phyloP scores from a whole-genome alignment of 2,329 filamentous ascomycete species.

The Claviceps humidiphila region DNA sequence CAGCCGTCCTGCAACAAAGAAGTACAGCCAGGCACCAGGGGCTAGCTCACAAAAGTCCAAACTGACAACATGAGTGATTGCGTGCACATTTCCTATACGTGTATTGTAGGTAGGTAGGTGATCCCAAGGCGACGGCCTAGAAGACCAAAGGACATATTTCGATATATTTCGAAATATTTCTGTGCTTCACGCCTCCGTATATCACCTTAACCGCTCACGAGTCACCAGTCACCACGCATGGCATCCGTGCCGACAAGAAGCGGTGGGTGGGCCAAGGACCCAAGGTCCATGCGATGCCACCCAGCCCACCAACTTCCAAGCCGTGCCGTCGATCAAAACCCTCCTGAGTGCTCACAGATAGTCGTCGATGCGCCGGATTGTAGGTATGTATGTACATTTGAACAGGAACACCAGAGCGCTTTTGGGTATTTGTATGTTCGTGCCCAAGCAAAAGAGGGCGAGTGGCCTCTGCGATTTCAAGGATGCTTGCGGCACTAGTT shows the following conservation, averaged over 20 bases:
- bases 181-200: too few species aligned
- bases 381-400: too few species aligned
- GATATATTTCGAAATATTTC: too few species aligned
- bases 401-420: neutral
- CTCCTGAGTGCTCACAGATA: too few species aligned
- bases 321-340: too few species aligned
- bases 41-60: neutral
- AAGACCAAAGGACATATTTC: too few species aligned
- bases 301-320: neutral
- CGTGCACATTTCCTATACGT: neutral
- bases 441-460: too few species aligned
- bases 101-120: too few species aligned
- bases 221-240: too few species aligned
- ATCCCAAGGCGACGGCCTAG: too few species aligned
- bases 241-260: neutral
- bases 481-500: neutral
- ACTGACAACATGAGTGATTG: neutral
- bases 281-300: constrained; percentile 1
- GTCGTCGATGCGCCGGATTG: neutral
- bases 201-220: too few species aligned
- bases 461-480: neutral
- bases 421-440: too few species aligned
- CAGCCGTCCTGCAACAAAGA: neutral
- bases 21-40: neutral
- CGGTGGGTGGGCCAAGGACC: neutral